Evolutionary conservation across 2,329 filamentous ascomycete species (phyloP).

Genomic region (Exophiala xenobiotica): DNA sequence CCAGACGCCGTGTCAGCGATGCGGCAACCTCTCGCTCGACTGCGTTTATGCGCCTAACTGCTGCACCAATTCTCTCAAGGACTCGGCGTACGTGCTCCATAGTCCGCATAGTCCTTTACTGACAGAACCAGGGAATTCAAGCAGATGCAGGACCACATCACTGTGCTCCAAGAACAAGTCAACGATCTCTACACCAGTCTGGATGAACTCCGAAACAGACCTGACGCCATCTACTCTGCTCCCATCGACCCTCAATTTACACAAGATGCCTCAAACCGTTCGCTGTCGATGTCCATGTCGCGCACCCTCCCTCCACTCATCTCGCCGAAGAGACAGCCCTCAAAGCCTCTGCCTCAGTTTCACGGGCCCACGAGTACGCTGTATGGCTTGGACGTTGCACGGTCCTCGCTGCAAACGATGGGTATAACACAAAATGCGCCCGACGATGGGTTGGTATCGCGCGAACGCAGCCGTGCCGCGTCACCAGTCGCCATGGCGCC

Average conservation of each 20-base stretch:
- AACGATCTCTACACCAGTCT: slow-evolving; percentile 72
- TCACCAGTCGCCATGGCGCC: slow-evolving; percentile 41
- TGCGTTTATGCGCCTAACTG: slow-evolving; percentile 67
- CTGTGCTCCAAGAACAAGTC: slow-evolving; percentile 78
- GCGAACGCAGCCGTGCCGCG: slow-evolving; percentile 53
- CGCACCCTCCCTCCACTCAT: slow-evolving; percentile 30
- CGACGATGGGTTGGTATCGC: slow-evolving; percentile 58
- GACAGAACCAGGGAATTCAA: slow-evolving; percentile 68
- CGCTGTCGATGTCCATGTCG: slow-evolving; percentile 19
- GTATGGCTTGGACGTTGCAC: slow-evolving; percentile 83
- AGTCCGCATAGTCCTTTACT: neutral
- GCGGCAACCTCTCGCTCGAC: slow-evolving; percentile 63
- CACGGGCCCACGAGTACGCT: slow-evolving; percentile 81
- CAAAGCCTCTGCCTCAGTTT: slow-evolving; percentile 64
- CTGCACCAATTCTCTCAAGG: slow-evolving; percentile 77
- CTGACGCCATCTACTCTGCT: slow-evolving; percentile 30
- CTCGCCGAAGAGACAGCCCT: slow-evolving; percentile 44
- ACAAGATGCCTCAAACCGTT: slow-evolving; percentile 33
- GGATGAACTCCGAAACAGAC: slow-evolving; percentile 60
- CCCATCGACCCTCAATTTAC: slow-evolving; percentile 24
- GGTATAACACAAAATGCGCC: slow-evolving; percentile 68
- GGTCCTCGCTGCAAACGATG: slow-evolving; percentile 84
- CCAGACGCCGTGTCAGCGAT: slow-evolving; percentile 63
- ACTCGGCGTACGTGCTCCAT: slow-evolving; percentile 63
- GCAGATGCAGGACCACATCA: slow-evolving; percentile 72